Base-by-base conservation (phyloP, 2,329 filamentous ascomycete genomes). In the Aureobasidium sp. region DNA sequence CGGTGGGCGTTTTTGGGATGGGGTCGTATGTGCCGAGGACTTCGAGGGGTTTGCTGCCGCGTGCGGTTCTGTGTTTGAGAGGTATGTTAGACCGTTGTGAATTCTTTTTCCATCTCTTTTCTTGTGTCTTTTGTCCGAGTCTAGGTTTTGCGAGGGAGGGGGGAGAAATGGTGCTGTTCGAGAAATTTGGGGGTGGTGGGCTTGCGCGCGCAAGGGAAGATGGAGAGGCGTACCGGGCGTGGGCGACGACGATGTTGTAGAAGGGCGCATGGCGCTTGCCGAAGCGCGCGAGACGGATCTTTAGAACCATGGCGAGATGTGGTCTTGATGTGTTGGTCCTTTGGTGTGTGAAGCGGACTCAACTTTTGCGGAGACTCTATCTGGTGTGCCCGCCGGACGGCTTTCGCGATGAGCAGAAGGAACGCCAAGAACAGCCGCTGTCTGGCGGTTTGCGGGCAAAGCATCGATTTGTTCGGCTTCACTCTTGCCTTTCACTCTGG, bases 161-260 rank as follows among this genome's bases (percentile, higher is more conserved):
- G 5, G 7, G 25, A 14, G 5, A 12, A 42, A 36, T 44, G 34
- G 31, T 17, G 25, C 9, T 1, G 8, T 41, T 27, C n/a, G 45
- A 41, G 52, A 27, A 17, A 29, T 42, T n/a, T n/a, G n/a, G n/a
- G 31, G 29, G 42, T 5, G 11, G 11, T 48, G 15, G 45, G 25
- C 45, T 48, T 31, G 45, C 25, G 45, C 31, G 66, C 11, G 27
- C 22, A 17, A 57, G 39, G 53, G 20, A 34, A 3, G 31, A 34
- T 17, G 22, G 12, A 34, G 22, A 29, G 41, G 53, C 81, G 67
- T 83, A 95, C 90, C 92, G 87, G 51, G 92, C 92, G 72, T 97
- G 93, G 17, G 91, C 85, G 67, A 99, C 90, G 67, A 97, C 91
- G 66, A 99, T 97, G 79, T 99, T 99, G 83, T 96, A 99, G 70